Evolutionary conservation across 2,329 filamentous ascomycete species (phyloP).

Genomic region (Penicillium italicum): DNA sequence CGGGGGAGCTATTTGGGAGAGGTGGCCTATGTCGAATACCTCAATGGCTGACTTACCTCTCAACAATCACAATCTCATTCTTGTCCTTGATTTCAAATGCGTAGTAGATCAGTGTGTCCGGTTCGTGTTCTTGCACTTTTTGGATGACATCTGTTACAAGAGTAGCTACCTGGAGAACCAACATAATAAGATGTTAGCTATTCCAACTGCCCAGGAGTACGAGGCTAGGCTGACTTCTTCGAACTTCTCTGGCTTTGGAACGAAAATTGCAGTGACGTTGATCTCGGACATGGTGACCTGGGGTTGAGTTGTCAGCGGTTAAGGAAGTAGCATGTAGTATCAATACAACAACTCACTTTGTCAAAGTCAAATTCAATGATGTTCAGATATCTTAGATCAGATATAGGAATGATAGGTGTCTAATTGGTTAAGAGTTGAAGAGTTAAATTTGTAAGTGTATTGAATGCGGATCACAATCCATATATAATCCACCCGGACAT

Average conservation of each 20-base stretch:
- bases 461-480: constrained; percentile 8
- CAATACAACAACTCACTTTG: neutral
- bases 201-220: neutral
- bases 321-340: neutral
- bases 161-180: constrained; percentile 21
- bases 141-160: constrained; percentile 26
- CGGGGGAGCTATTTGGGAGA: neutral
- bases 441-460: neutral
- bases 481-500: neutral
- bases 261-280: constrained; percentile 30
- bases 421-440: neutral
- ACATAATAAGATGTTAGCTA: neutral
- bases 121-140: constrained; percentile 33
- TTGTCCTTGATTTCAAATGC: constrained; percentile 25
- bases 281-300: constrained; percentile 28
- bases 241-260: constrained; percentile 31
- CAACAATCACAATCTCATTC: constrained; percentile 34
- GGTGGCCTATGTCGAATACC: neutral
- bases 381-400: neutral
- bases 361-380: neutral
- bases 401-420: neutral
- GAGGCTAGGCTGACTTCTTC: constrained; percentile 27
- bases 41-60: constrained; percentile 24
- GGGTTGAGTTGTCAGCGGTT: neutral
- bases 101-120: constrained; percentile 33